Conservation (phyloP, 164 flowering plant species). For the Pachysandra terminalis region DNA sequence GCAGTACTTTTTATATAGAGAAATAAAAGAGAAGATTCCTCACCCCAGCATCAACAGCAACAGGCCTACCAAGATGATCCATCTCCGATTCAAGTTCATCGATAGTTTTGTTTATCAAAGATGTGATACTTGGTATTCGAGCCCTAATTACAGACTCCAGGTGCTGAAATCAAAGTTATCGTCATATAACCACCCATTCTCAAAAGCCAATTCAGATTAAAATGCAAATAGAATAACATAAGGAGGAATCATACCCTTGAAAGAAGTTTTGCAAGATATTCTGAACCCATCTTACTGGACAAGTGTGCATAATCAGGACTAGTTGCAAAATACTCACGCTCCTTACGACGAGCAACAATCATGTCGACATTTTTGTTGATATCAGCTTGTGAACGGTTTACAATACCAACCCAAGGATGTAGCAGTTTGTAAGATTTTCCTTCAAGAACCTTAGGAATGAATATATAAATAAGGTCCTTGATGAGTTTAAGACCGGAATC, state of each 20-base stretch:
- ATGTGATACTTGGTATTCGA: slow-evolving; percentile 57
- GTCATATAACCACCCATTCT: background rate
- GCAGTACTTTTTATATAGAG: background rate
- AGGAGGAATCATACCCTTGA: slow-evolving; percentile 40
- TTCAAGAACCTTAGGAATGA: slow-evolving; percentile 58
- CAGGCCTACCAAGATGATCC: slow-evolving; percentile 62
- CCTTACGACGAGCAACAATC: slow-evolving; percentile 77
- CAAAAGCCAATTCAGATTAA: background rate
- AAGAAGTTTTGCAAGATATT: slow-evolving; percentile 79
- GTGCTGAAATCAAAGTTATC: slow-evolving; percentile 44
- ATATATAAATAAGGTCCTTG: background rate
- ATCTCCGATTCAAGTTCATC: slow-evolving; percentile 68
- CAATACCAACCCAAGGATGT: slow-evolving; percentile 91
- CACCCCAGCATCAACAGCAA: slow-evolving; percentile 81
- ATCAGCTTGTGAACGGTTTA: slow-evolving; percentile 85
- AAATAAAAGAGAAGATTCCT: slow-evolving; percentile 13
- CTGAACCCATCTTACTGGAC: slow-evolving; percentile 76
- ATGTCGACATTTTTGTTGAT: slow-evolving; percentile 77
- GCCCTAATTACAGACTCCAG: slow-evolving; percentile 62
- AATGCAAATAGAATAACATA: background rate
- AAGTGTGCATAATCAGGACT: slow-evolving; percentile 81
- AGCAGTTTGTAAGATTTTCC: slow-evolving; percentile 76
- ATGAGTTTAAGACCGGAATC: no score
- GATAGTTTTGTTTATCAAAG: slow-evolving; percentile 59
- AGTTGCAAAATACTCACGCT: slow-evolving; percentile 67